These are phyloP conservation scores for Solanum ossicruentum DNA, from an alignment of 257 asterid genomes.

Conservation along the genomic window DNA sequence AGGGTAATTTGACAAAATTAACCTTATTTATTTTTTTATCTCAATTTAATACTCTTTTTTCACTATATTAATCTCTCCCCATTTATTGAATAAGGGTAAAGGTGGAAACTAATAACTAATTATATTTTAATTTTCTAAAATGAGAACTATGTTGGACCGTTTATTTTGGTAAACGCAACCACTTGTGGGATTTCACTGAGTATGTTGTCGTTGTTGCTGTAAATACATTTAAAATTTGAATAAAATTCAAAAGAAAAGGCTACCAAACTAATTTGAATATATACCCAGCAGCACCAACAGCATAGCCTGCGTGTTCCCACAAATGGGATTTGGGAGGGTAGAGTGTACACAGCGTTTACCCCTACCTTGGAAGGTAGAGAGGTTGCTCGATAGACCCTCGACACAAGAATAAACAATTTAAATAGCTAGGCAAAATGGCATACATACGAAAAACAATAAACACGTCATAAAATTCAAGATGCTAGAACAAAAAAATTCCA, in stretches of 20 bases:
- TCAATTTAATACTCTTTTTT: background rate
- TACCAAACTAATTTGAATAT: background rate
- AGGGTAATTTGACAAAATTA: background rate
- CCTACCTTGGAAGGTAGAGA: too few species aligned
- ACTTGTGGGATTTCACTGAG: too few species aligned
- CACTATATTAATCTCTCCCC: background rate
- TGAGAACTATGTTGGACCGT: background rate
- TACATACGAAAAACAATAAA: background rate
- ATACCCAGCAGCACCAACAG: background rate
- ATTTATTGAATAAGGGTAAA: background rate
- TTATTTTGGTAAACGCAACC: background rate
- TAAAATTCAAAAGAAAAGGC: background rate
- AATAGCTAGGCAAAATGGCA: background rate
- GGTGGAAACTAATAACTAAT: background rate
- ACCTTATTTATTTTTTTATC: background rate
- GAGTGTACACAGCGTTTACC: background rate
- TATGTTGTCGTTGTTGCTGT: too few species aligned
- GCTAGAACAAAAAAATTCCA: background rate
- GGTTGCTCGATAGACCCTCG: background rate
- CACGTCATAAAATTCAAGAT: background rate
- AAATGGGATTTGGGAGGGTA: background rate
- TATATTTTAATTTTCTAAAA: background rate
- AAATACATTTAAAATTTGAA: background rate
- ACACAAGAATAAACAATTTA: background rate
- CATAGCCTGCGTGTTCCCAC: background rate